Evolutionary conservation across 257 asterid genomes (phyloP), one percentile per base, ranked within the genome.

Genomic region (Nyctanthes arbortristis): DNA sequence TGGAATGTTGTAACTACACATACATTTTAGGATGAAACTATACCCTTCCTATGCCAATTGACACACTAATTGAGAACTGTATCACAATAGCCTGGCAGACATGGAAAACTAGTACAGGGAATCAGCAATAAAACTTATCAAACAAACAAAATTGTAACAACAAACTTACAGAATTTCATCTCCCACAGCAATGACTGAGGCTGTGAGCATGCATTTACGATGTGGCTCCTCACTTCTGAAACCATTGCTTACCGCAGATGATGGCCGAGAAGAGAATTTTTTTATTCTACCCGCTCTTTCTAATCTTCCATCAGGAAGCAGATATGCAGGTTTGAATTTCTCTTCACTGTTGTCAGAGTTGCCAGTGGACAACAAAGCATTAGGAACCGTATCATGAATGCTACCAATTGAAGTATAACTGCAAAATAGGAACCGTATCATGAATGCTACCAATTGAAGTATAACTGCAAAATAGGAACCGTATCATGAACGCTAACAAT

Each of bases 371-470:
- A 93, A 76, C 61, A 82, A 75, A 47, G 85, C 88, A 68, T 93
- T 93, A 37, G 96, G 99, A 75, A 91, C 88, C 11, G 99, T 91
- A 67, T 93, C 96, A 37, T 93, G 96, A 80, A 93, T 87, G 83
- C 99, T 93, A 69, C 99, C 97, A 40, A 93, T 86, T 67, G 99
- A 93, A 60, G 99, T 93, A 69, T 93, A 93, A 60, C 97, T 93
- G 89, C 82, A 79, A 57, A 43, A 59, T n/a, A n/a, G n/a, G n/a
- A n/a, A n/a, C n/a, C n/a, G n/a, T n/a, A n/a, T n/a, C n/a, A 37
- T 93, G 96, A 80, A 93, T 87, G 83, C 99, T 93, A 69, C 99
- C 97, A 40, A 93, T 86, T 67, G 99, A 93, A 60, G 99, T 93
- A 69, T 93, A 93, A 60, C 97, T 93, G 89, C 82, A 79, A 57